These are phyloP conservation scores for Trametes cubensis DNA, from an alignment of 768 basidiomycete species.

Conservation along the genomic window DNA sequence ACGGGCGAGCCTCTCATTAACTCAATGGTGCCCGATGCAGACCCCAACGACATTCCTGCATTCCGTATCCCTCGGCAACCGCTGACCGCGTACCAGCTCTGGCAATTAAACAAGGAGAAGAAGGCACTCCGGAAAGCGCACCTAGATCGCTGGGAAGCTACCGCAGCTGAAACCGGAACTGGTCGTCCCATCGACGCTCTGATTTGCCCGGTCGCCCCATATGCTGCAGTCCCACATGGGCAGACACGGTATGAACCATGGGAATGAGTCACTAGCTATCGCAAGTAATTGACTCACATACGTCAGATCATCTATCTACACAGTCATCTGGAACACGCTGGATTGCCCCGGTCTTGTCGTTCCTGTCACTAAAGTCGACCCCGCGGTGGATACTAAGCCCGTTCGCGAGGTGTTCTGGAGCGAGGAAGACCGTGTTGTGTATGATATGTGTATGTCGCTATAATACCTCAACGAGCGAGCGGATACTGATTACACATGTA, in stretches of 20 bases:
- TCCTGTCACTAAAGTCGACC: constrained; percentile 53
- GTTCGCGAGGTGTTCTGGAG: constrained; percentile 42
- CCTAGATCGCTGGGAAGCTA: constrained; percentile 49
- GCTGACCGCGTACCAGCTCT: constrained; percentile 37
- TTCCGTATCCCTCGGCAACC: constrained; percentile 17
- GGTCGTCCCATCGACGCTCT: constrained; percentile 54
- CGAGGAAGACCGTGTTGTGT: constrained; percentile 42
- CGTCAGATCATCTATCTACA: constrained; percentile 36
- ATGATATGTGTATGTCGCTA: constrained; percentile 44
- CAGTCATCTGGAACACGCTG: constrained; percentile 46
- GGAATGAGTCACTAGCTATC: not conserved
- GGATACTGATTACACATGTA: constrained; percentile 18
- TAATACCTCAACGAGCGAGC: constrained; percentile 2
- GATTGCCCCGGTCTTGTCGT: constrained; percentile 47
- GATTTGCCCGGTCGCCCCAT: constrained; percentile 46
- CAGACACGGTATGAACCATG: constrained; percentile 35
- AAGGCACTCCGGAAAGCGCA: constrained; percentile 42
- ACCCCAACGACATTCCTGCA: constrained; percentile 20
- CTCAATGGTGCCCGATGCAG: constrained; percentile 37
- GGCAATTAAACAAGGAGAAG: constrained; percentile 45
- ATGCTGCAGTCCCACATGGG: constrained; percentile 46
- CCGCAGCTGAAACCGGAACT: constrained; percentile 43
- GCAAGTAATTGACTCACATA: not conserved
- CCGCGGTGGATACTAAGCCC: constrained; percentile 39
- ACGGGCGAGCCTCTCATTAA: constrained; percentile 44